Percentiles rank a stretch among this genome's conserved stretches.
phyloP scores from a whole-genome alignment of 306 rosid species.

The Prosopis cineraria region DNA sequence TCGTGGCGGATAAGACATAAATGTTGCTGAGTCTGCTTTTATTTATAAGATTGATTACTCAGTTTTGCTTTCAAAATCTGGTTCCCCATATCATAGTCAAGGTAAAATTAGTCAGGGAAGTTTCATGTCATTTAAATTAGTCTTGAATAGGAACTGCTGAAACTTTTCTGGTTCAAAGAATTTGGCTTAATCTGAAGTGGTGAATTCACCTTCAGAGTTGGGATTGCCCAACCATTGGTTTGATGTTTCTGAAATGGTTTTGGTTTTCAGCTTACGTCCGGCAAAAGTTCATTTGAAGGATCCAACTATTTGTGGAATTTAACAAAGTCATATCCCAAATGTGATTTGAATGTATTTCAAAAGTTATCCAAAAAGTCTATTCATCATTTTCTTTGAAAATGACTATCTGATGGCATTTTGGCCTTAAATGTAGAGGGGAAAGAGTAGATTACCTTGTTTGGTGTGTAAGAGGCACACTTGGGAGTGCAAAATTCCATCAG shows the following conservation, averaged over 20 bases:
- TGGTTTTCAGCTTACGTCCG: too few species aligned
- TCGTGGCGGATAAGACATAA: conserved; percentile 49
- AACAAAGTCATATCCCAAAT: too few species aligned
- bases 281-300: too few species aligned
- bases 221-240: background rate
- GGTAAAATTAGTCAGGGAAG: background rate
- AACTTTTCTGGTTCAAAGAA: background rate
- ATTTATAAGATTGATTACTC: conserved; percentile 42
- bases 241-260: background rate
- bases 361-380: too few species aligned
- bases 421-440: too few species aligned
- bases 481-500: too few species aligned
- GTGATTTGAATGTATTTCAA: too few species aligned
- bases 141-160: background rate
- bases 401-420: too few species aligned
- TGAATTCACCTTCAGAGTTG: background rate
- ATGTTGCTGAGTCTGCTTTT: conserved; percentile 45
- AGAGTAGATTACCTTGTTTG: too few species aligned
- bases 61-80: conserved; percentile 44
- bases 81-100: background rate
- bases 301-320: too few species aligned
- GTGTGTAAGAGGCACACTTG: too few species aligned
- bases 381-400: too few species aligned
- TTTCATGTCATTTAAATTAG: background rate
- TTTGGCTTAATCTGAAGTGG: background rate